Evolutionary conservation across 768 basidiomycete species (phyloP).

Genomic region (Scleroderma citrinum): DNA sequence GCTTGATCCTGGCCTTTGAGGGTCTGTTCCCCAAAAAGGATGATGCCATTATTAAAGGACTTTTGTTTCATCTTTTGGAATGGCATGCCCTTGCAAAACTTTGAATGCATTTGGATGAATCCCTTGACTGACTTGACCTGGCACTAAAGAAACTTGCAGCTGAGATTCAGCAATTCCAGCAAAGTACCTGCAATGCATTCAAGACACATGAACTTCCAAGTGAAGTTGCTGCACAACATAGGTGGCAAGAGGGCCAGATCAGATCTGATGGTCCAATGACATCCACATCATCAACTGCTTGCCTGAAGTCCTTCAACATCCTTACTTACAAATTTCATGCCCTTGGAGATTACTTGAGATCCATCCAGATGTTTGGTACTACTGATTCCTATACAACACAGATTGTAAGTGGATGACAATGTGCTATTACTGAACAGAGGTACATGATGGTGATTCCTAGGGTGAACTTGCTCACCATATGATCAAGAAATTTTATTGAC

Average conservation of each 20-base stretch:
- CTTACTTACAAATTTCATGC: constrained; percentile 27
- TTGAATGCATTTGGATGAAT: neutral
- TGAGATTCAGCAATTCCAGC: neutral
- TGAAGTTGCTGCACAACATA: constrained; percentile 12
- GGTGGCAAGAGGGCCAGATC: neutral
- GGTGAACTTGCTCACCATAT: constrained; percentile 29
- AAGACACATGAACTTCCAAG: constrained; percentile 16
- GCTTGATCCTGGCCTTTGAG: constrained; percentile 35
- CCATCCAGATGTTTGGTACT: constrained; percentile 17
- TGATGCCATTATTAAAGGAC: constrained; percentile 13
- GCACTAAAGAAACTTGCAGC: neutral
- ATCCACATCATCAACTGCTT: no score
- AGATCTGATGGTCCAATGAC: neutral
- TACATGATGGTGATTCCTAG: constrained; percentile 11
- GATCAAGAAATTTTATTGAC: constrained; percentile 24
- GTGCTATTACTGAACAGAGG: no score
- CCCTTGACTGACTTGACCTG: neutral
- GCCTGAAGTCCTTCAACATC: constrained; percentile 16
- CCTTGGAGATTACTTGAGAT: constrained; percentile 15
- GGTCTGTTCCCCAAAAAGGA: constrained; percentile 28
- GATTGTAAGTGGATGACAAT: constrained; percentile 16
- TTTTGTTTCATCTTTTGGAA: constrained; percentile 17
- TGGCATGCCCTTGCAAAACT: constrained; percentile 13
- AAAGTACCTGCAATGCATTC: neutral
- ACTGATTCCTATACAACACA: constrained; percentile 26